These are phyloP conservation scores for Petrea volubilis DNA, from an alignment of 257 asterid genomes.

Conservation along the genomic window DNA sequence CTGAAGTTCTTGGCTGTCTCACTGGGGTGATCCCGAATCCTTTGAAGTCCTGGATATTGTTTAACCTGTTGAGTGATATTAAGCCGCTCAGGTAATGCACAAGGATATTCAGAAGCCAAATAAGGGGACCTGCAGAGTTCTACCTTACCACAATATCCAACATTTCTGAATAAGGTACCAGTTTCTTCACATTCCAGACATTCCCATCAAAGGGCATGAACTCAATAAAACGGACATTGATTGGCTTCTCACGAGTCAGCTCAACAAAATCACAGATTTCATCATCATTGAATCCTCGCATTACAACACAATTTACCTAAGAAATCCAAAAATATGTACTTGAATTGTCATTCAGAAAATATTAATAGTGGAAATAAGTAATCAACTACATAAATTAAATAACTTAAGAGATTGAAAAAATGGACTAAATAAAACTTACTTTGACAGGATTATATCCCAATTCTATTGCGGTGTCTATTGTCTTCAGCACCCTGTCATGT, in stretches of 20 bases:
- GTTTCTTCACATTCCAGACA: slow-evolving; percentile 97
- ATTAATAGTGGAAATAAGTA: not conserved
- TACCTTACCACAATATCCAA: slow-evolving; percentile 93
- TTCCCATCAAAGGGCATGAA: slow-evolving; percentile 99
- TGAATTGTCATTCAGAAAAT: not conserved
- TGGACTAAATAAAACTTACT: slow-evolving; percentile 52
- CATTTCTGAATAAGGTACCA: slow-evolving; percentile 92
- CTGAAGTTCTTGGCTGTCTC: slow-evolving; percentile 96
- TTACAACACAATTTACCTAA: slow-evolving; percentile 94
- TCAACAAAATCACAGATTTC: slow-evolving; percentile 91
- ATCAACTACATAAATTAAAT: not conserved
- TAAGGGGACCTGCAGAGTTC: slow-evolving; percentile 30
- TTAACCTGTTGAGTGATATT: slow-evolving; percentile 64
- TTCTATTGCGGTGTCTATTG: slow-evolving; percentile 74
- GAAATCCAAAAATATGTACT: slow-evolving; percentile 15
- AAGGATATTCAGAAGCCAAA: slow-evolving; percentile 10
- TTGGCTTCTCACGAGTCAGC: slow-evolving; percentile 89
- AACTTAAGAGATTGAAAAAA: not conserved
- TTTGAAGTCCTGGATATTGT: slow-evolving; percentile 63
- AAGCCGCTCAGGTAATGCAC: slow-evolving; percentile 33
- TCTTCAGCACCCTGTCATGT: slow-evolving; percentile 81
- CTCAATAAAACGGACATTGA: slow-evolving; percentile 92
- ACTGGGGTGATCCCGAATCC: slow-evolving; percentile 79
- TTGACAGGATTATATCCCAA: slow-evolving; percentile 91
- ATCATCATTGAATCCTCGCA: slow-evolving; percentile 99